Evolutionary conservation across 768 basidiomycete genomes (phyloP).

Genomic region (Pholiota molesta): DNA sequence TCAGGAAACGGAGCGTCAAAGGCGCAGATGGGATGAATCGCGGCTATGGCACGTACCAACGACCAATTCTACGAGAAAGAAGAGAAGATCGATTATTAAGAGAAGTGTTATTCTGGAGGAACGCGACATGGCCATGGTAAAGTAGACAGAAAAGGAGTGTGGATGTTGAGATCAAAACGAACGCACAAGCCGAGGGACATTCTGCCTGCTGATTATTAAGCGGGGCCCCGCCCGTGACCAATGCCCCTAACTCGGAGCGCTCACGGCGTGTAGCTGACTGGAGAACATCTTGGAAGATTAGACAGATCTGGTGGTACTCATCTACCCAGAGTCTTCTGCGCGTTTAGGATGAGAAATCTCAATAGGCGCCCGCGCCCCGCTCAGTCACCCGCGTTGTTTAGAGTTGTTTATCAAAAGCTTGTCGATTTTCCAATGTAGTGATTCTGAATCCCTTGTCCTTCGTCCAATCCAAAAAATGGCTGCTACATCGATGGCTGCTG

Average conservation of each 20-base stretch:
- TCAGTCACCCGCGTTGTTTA: constrained; percentile 29
- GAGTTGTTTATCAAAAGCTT: constrained; percentile 31
- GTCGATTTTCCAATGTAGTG: constrained; percentile 15
- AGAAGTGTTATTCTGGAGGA: constrained; percentile 75
- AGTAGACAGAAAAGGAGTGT: constrained; percentile 3
- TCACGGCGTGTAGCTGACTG: background rate
- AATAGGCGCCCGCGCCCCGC: background rate
- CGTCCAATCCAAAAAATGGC: constrained; percentile 47
- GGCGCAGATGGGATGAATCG: background rate
- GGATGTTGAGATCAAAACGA: background rate
- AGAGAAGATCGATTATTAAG: constrained; percentile 81
- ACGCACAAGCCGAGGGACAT: too few species aligned
- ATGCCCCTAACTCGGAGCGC: constrained; percentile 1
- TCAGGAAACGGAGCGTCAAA: constrained; percentile 8
- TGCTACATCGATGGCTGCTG: constrained; percentile 89
- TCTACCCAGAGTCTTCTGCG: background rate
- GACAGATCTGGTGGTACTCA: background rate
- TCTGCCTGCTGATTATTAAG: background rate
- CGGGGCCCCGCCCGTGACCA: background rate
- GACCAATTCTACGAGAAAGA: constrained; percentile 86
- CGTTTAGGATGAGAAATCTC: background rate
- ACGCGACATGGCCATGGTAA: constrained; percentile 56
- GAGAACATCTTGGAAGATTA: background rate
- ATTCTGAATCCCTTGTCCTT: background rate
- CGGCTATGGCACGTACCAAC: constrained; percentile 51